phyloP scores from a whole-genome alignment of 768 basidiomycete species.

The Podaxis carcinomalis region DNA sequence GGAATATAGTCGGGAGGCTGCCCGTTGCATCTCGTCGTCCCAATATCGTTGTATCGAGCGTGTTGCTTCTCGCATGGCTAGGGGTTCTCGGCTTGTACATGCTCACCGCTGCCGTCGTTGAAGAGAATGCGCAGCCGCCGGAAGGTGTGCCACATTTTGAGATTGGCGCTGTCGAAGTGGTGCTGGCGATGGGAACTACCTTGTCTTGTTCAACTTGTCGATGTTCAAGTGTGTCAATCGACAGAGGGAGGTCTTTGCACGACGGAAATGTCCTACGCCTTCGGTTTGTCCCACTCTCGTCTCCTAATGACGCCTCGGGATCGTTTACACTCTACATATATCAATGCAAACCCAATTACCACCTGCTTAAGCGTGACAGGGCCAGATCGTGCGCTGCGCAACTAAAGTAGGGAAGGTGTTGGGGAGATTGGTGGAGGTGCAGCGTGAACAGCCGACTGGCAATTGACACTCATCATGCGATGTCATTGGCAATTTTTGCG shows the following conservation, averaged over 20 bases:
- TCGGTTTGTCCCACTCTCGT: background rate
- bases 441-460: too few species aligned
- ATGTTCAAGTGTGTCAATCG: background rate
- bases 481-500: too few species aligned
- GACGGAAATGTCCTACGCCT: background rate
- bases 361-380: background rate
- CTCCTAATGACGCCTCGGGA: background rate
- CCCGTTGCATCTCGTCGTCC: too few species aligned
- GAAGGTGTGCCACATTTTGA: background rate
- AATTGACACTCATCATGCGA: too few species aligned
- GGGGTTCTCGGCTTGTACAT: background rate
- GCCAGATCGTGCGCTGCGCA: background rate
- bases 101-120: background rate
- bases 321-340: background rate
- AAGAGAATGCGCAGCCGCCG: background rate
- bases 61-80: too few species aligned
- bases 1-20: too few species aligned
- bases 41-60: too few species aligned
- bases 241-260: background rate
- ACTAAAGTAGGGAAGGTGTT: too few species aligned
- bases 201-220: background rate
- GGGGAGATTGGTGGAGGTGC: too few species aligned
- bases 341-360: background rate
- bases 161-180: background rate
- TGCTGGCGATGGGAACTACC: background rate